Conservation (phyloP, 1,139 yeast species). For the Taphrina pruni region DNA sequence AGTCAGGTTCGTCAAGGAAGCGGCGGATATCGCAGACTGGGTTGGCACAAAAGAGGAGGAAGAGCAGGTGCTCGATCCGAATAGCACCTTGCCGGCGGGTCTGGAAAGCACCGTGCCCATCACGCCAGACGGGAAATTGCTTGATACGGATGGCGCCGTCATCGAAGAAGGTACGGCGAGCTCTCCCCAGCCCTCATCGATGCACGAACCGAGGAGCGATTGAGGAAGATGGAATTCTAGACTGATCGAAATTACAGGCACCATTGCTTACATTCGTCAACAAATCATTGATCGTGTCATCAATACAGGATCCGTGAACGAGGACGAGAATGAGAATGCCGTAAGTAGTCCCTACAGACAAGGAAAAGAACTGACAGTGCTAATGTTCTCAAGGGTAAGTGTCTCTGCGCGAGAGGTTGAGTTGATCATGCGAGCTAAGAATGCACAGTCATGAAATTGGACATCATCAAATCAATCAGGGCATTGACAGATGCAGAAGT, state of each 20-base stretch:
- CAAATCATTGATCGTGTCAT: conserved; percentile 38
- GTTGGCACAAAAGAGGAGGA: background rate
- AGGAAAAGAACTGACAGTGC: too few species aligned
- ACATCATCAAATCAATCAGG: conserved; percentile 39
- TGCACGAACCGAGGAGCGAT: too few species aligned
- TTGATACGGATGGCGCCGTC: conserved; percentile 30
- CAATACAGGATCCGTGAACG: conserved; percentile 26
- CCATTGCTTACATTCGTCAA: conserved; percentile 35
- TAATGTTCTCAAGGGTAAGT: too few species aligned
- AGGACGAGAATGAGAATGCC: conserved; percentile 37
- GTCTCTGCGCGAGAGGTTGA: too few species aligned
- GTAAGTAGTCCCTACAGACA: background rate
- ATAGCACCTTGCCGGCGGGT: conserved; percentile 29
- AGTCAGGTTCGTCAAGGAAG: conserved; percentile 22
- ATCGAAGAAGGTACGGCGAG: conserved; percentile 24
- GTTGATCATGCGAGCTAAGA: background rate
- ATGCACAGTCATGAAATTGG: conserved; percentile 26
- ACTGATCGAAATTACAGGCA: conserved; percentile 7
- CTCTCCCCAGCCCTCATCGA: background rate
- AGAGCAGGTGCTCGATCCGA: conserved; percentile 18
- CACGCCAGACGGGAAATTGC: conserved; percentile 20
- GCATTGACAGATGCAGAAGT: conserved; percentile 36
- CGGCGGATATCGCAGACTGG: conserved; percentile 34
- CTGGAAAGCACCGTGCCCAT: conserved; percentile 6
- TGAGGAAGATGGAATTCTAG: too few species aligned